Evolutionary conservation across 495 filamentous ascomycete genomes (phyloP), one percentile per base, ranked within the genome.

Genomic region (Terfezia claveryi): DNA sequence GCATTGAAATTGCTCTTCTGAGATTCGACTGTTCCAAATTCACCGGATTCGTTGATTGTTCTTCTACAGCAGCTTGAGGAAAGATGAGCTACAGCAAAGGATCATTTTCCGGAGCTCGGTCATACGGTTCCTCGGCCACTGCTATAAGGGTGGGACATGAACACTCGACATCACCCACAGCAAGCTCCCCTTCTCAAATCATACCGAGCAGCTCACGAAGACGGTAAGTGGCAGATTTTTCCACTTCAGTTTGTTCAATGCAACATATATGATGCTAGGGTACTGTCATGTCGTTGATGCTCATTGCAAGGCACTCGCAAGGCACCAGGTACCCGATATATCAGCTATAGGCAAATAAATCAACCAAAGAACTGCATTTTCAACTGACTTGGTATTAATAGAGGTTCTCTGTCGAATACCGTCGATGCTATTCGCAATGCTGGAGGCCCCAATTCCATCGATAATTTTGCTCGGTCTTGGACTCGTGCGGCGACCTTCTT

Each of bases 391-490:
- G 27, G 27, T 32, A 7, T 32, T 32, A 5, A 32, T 32, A 79
- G 77, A 62, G 83, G 83, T 4, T 93, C 88, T 16, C 72, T 91
- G 60, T 84, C 85, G 46, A 72, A 83, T 63, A 78, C 81, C 38
- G 67, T 88, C 38, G 69, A 75, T 49, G 71, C 75, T 49, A 58
- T 95, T 23, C 74, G 82, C 57, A 80, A 92, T 53, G 83, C 80
- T 11, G 91, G 91, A 44, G 91, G 91, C 36, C 81, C 85, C 52
- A 98, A 98, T 67, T 91, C 83, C 64, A 80, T 96, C 61, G 80
- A 92, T 60, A 94, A 88, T 62, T 98, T 98, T 66, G 83, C 91
- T 51, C 78, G 85, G 50, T 92, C 85, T 59, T 96, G 89, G 87
- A 85, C 86, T 63, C 78, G 91, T 62, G 91, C 91, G 37, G 87